phyloP scores from a whole-genome alignment of 257 asterid species.

The Echites panduratus region DNA sequence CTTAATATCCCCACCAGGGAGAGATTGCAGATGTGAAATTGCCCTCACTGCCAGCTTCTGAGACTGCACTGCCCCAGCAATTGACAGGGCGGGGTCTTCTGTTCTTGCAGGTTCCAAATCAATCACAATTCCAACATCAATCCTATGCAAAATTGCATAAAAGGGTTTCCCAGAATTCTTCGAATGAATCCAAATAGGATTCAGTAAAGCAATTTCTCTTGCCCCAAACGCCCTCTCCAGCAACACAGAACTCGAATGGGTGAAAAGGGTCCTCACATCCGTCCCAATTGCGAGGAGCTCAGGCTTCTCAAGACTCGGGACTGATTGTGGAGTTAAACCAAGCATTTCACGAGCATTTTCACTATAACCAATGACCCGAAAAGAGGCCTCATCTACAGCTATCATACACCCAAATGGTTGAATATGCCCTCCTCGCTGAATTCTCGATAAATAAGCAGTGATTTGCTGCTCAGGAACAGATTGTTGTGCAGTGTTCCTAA shows the following conservation, averaged over 20 bases:
- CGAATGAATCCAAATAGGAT: conserved; percentile 73
- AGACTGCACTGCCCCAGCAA: conserved; percentile 83
- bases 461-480: conserved; percentile 64
- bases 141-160: conserved; percentile 75
- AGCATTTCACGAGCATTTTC: conserved; percentile 69
- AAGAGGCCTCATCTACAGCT: conserved; percentile 56
- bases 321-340: conserved; percentile 60
- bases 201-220: conserved; percentile 58
- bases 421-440: conserved; percentile 75
- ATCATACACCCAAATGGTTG: conserved; percentile 87
- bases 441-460: conserved; percentile 59
- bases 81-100: conserved; percentile 71
- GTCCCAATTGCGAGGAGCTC: conserved; percentile 50
- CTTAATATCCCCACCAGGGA: conserved; percentile 77
- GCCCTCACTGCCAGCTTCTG: conserved; percentile 83
- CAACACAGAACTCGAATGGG: conserved; percentile 50
- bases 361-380: conserved; percentile 47
- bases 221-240: conserved; percentile 71
- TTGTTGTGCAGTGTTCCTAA: conserved; percentile 27
- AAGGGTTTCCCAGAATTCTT: conserved; percentile 63
- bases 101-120: conserved; percentile 82
- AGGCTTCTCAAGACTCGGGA: conserved; percentile 52
- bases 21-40: conserved; percentile 72
- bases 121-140: conserved; percentile 78
- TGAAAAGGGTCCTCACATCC: conserved; percentile 68